These are phyloP conservation scores for Tricladium varicosporioides DNA, from an alignment of 2,329 filamentous ascomycete species.

Conservation along the genomic window DNA sequence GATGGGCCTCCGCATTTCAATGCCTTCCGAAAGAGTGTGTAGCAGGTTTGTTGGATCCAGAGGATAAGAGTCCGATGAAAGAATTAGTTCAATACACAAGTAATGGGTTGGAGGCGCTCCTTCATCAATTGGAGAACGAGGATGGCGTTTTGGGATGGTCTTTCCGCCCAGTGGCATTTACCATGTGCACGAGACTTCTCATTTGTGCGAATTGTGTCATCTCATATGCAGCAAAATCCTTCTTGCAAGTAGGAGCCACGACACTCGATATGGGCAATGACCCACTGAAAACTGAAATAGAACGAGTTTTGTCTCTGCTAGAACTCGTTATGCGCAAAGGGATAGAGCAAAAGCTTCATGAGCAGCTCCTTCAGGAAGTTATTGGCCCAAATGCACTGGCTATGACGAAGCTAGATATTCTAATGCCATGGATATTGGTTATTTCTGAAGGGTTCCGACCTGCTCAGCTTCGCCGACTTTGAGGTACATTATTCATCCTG, in stretches of 20 bases:
- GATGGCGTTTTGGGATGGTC: too few relatives aligned
- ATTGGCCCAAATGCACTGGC: not conserved
- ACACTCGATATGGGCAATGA: too few relatives aligned
- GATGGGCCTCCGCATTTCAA: conserved; percentile 57
- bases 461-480: not conserved
- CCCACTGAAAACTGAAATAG: too few relatives aligned
- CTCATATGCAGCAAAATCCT: too few relatives aligned
- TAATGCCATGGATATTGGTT: not conserved
- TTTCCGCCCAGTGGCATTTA: too few relatives aligned
- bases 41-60: not conserved
- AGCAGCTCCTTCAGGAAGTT: not conserved
- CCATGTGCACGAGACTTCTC: too few relatives aligned
- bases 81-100: conserved; percentile 13
- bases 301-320: conserved; percentile 36
- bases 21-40: not conserved
- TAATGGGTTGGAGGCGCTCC: too few relatives aligned
- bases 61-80: not conserved
- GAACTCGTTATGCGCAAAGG: not conserved
- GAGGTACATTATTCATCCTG: too few relatives aligned
- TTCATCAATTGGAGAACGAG: too few relatives aligned
- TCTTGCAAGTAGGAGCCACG: too few relatives aligned
- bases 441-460: not conserved
- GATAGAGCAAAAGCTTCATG: not conserved
- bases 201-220: too few relatives aligned
- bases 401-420: not conserved